Conservation (phyloP, 2,329 filamentous ascomycete species). For the Apiospora malaysiana region DNA sequence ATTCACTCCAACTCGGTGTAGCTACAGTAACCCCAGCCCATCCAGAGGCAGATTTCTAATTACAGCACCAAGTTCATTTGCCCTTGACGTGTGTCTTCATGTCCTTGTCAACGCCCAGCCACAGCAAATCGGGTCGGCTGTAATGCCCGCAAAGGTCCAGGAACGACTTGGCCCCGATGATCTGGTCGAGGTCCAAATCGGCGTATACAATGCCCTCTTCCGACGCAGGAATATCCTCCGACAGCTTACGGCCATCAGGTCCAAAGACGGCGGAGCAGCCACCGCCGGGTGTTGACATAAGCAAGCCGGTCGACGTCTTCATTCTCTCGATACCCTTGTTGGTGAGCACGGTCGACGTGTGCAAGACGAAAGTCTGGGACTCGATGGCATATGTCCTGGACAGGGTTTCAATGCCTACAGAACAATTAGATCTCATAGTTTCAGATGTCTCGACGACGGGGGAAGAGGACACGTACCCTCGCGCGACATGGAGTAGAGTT, state of each 20-base stretch:
- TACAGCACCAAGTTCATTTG: background rate
- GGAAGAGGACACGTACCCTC: conserved; percentile 30
- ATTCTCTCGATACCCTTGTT: conserved; percentile 50
- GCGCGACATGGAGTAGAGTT: conserved; percentile 39
- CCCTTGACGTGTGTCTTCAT: conserved; percentile 24
- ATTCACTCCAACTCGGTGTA: background rate
- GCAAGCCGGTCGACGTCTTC: conserved; percentile 45
- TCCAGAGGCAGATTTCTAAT: too few relatives aligned
- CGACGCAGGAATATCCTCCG: conserved; percentile 41
- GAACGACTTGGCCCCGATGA: conserved; percentile 48
- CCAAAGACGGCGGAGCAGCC: conserved; percentile 55
- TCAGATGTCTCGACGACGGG: too few relatives aligned
- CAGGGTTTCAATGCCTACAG: conserved; percentile 46
- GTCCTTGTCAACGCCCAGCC: conserved; percentile 46
- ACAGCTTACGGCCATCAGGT: conserved; percentile 55
- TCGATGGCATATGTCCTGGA: conserved; percentile 64
- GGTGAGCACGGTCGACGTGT: conserved; percentile 54
- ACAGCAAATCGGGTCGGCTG: conserved; percentile 56
- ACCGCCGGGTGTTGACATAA: conserved; percentile 47
- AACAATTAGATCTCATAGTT: too few relatives aligned
- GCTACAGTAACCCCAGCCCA: background rate
- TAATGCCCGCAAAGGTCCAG: conserved; percentile 56
- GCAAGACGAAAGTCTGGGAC: conserved; percentile 59
- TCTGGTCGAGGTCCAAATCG: conserved; percentile 51
- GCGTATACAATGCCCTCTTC: conserved; percentile 51